These are phyloP conservation scores for Digitaria exilis DNA, from an alignment of 202 grass and related monocot genomes.

Conservation along the genomic window DNA sequence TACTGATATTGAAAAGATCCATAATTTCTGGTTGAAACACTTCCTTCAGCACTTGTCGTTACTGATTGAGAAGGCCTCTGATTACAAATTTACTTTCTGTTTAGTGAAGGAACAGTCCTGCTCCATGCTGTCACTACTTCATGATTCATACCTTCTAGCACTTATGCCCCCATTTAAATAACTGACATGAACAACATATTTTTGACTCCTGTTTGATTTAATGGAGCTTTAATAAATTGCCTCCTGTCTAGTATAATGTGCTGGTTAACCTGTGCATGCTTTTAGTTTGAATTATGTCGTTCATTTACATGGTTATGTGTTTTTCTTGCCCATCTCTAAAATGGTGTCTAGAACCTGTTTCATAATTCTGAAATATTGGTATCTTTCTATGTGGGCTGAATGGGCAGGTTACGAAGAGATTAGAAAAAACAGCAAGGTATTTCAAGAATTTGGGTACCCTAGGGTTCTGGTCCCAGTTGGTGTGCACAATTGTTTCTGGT, in stretches of 20 bases:
- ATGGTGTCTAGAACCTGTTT: neutral
- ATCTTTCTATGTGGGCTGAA: slow-evolving; percentile 7
- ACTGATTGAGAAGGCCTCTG: neutral
- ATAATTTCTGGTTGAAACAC: neutral
- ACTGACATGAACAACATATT: neutral
- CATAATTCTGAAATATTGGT: neutral
- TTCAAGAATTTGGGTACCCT: slow-evolving; percentile 88
- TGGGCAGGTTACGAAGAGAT: slow-evolving; percentile 77
- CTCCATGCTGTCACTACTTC: neutral
- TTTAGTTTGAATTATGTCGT: neutral
- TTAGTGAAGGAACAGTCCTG: neutral
- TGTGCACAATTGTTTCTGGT: slow-evolving; percentile 78
- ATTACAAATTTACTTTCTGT: neutral
- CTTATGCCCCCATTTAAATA: neutral
- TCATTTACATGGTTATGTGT: slow-evolving; percentile 1
- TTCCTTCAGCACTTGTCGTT: neutral
- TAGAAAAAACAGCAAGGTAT: slow-evolving; percentile 77
- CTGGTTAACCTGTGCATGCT: neutral
- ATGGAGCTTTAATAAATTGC: neutral
- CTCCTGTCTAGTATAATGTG: neutral
- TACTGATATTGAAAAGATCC: neutral
- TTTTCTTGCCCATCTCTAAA: neutral
- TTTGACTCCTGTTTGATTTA: neutral
- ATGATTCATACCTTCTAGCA: slow-evolving; percentile 13
- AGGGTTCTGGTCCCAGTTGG: slow-evolving; percentile 90